Evolutionary conservation across 352 stramenopile species (phyloP).

Genomic region (Phytophthora idaei): DNA sequence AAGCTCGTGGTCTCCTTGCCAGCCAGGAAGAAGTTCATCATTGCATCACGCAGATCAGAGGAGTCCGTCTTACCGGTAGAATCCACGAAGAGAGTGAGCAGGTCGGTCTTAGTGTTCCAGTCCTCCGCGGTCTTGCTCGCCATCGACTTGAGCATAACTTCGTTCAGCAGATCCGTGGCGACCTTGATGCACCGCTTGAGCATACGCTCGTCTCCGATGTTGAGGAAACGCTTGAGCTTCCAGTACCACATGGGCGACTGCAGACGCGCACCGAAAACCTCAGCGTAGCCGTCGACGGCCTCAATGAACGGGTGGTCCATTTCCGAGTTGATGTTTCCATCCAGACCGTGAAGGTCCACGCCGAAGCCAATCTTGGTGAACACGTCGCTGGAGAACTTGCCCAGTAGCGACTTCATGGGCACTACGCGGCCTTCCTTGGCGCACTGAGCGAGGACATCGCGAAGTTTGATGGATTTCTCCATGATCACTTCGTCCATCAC

Average conservation of each 20-base stretch:
- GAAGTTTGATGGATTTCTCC: conserved; percentile 40
- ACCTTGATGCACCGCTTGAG: conserved; percentile 43
- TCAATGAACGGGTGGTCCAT: conserved; percentile 55
- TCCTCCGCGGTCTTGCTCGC: conserved; percentile 24
- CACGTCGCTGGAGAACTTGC: conserved; percentile 73
- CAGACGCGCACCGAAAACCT: conserved; percentile 41
- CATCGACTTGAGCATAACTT: conserved; percentile 55
- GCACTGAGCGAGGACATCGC: conserved; percentile 33
- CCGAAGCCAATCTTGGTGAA: conserved; percentile 82
- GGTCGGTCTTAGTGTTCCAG: conserved; percentile 37
- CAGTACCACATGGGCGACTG: conserved; percentile 54
- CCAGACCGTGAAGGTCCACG: conserved; percentile 57
- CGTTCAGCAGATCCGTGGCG: conserved; percentile 46
- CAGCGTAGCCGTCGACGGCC: conserved; percentile 48
- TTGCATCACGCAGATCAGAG: conserved; percentile 56
- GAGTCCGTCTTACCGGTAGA: conserved; percentile 39
- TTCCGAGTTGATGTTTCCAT: conserved; percentile 32
- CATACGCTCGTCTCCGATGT: conserved; percentile 43
- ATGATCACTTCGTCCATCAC: conserved; percentile 47
- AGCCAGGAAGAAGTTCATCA: conserved; percentile 73
- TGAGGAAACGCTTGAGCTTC: conserved; percentile 52
- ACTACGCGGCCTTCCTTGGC: conserved; percentile 10
- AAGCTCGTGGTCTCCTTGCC: conserved; percentile 68
- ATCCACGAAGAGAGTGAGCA: conserved; percentile 55
- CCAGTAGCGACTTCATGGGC: conserved; percentile 50